Evolutionary conservation across 2,329 filamentous ascomycete genomes (phyloP), one percentile per base, ranked within the genome.

Genomic region (Fusarium burgessii): DNA sequence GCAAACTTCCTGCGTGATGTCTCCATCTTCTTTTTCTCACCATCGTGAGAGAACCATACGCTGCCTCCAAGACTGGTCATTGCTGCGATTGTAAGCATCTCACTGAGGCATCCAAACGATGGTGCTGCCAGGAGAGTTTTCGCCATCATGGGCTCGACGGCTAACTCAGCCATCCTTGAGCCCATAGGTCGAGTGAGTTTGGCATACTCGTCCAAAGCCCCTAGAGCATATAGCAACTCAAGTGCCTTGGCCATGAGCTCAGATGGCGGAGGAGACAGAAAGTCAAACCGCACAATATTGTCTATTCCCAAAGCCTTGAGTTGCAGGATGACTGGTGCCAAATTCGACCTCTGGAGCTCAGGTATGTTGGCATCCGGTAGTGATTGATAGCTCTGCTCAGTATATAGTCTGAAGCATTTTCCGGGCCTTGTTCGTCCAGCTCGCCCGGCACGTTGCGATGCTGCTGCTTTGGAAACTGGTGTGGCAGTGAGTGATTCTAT

Each of bases 281-380:
- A 99, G 75, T 95, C 91, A 79, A 98, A 99, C 7, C 94, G 91
- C 8, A 94, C 89, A 36, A 98, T 91, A 74, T 99, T 98, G 79
- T 98, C 95, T 72, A 98, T 97, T 0, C 96, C 96, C 3, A 99
- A 85, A 2, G 96, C 95, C 81, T 98, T 97, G 41, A 99, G 89
- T 77, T 98, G 95, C 45, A 99, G 86, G 41, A 98, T 88, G 5
- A 94, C 90, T 0, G 94, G 93, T 0, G 95, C 94, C 25, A 99
- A 87, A 76, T 98, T 97, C 3, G 93, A 95, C 52, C 96, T 89
- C 77, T 98, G 95, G 35, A 98, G 94, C 79, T 99, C 96, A 0
- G 96, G 96, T 4, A 93, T 85, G 13, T 93, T 97, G 32, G 90
- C 86, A 64, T 93, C 90, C 2, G 90, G 86, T 7, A 99, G 84